These are phyloP conservation scores for Alternaria metachromatica DNA, from an alignment of 2,329 filamentous ascomycete genomes.

Conservation along the genomic window DNA sequence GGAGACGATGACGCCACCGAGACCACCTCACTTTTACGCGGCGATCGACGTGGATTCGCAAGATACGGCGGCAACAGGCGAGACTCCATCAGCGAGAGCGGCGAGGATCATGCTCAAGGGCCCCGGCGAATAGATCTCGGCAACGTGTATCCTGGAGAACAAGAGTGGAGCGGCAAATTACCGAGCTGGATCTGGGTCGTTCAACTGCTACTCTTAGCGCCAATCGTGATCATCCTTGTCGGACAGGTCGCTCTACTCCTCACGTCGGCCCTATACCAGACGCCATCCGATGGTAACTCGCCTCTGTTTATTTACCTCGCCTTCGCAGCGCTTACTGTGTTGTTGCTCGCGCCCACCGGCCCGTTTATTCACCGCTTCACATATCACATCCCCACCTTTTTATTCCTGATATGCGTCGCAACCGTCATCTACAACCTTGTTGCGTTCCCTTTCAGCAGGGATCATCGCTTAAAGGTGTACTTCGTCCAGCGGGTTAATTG, in stretches of 20 bases:
- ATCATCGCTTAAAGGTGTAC: slow-evolving; percentile 82
- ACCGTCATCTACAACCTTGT: slow-evolving; percentile 85
- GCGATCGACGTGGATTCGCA: slow-evolving; percentile 62
- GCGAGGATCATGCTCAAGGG: slow-evolving; percentile 41
- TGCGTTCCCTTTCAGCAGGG: slow-evolving; percentile 85
- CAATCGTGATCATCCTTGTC: slow-evolving; percentile 77
- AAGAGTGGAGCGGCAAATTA: slow-evolving; percentile 81
- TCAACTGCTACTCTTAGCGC: slow-evolving; percentile 81
- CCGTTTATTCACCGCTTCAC: slow-evolving; percentile 89
- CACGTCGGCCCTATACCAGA: slow-evolving; percentile 77
- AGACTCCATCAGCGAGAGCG: slow-evolving; percentile 48
- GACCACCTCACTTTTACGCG: slow-evolving; percentile 63
- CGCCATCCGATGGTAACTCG: slow-evolving; percentile 80
- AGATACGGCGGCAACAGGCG: slow-evolving; percentile 55
- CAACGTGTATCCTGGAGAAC: slow-evolving; percentile 70
- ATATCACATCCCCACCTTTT: slow-evolving; percentile 78
- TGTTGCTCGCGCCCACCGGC: slow-evolving; percentile 76
- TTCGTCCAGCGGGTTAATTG: slow-evolving; percentile 85
- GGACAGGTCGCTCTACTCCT: slow-evolving; percentile 78
- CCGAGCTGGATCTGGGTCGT: slow-evolving; percentile 87
- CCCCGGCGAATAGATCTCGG: slow-evolving; percentile 44
- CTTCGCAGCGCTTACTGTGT: slow-evolving; percentile 70
- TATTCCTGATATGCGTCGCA: slow-evolving; percentile 74
- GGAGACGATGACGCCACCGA: slow-evolving; percentile 58
- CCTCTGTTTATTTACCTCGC: slow-evolving; percentile 74